Evolutionary conservation across 306 rosid species (phyloP).

Genomic region (Luffa aegyptiaca): DNA sequence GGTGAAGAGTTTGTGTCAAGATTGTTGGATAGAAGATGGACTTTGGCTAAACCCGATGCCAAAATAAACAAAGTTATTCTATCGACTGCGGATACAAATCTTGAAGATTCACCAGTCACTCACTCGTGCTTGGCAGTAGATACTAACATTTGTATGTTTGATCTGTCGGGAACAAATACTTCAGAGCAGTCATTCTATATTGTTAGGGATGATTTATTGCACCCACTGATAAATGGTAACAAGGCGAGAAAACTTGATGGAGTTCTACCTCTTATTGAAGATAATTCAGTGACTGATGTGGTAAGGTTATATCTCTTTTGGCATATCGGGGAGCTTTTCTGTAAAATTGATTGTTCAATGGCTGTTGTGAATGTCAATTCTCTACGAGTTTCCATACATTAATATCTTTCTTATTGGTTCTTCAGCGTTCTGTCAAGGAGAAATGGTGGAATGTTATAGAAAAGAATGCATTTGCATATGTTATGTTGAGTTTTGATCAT

Average conservation of each 20-base stretch:
- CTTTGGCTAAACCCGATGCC: slow-evolving; percentile 44
- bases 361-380: not conserved
- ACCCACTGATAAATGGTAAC: slow-evolving; percentile 81
- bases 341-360: not conserved
- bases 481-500: not conserved
- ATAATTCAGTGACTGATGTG: slow-evolving; percentile 64
- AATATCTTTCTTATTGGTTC: not conserved
- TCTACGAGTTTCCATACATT: not conserved
- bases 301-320: slow-evolving; percentile 28
- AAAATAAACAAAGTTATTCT: slow-evolving; percentile 44
- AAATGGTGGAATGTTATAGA: not conserved
- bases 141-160: slow-evolving; percentile 17
- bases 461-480: not conserved
- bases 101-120: slow-evolving; percentile 14
- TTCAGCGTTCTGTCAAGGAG: not conserved
- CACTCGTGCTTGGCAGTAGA: slow-evolving; percentile 20
- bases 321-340: not conserved
- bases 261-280: slow-evolving; percentile 53
- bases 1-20: slow-evolving; percentile 42
- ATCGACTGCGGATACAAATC: slow-evolving; percentile 4
- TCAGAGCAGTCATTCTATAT: slow-evolving; percentile 33
- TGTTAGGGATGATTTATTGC: slow-evolving; percentile 89
- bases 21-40: slow-evolving; percentile 67
- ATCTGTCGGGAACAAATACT: slow-evolving; percentile 11
- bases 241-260: slow-evolving; percentile 84